phyloP scores from a whole-genome alignment of 306 rosid genomes.

The Casuarina equisetifolia region DNA sequence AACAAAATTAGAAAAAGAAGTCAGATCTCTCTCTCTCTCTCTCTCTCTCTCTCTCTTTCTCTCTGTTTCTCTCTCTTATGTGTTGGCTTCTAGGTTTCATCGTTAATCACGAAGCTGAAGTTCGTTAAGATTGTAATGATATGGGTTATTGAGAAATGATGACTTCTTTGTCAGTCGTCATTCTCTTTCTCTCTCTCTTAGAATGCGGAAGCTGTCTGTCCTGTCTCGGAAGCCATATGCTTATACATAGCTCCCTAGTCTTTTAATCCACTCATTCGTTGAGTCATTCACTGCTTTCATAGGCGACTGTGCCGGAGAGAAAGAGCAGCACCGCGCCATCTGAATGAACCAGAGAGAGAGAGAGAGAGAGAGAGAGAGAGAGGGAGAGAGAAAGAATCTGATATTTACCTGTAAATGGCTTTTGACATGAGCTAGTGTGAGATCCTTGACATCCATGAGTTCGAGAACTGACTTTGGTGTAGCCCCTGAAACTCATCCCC shows the following conservation, averaged over 20 bases:
- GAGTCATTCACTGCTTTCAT: conserved; percentile 45
- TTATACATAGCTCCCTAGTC: conserved; percentile 25
- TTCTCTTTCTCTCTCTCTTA: conserved; percentile 24
- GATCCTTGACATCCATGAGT: conserved; percentile 98
- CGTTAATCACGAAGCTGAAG: conserved; percentile 77
- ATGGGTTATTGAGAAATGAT: conserved; percentile 70
- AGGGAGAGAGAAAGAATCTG: background rate
- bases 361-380: background rate
- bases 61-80: conserved; percentile 2
- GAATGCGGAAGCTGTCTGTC: conserved; percentile 41
- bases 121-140: conserved; percentile 48
- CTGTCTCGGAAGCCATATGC: conserved; percentile 48
- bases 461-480: conserved; percentile 96
- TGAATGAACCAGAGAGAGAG: conserved; percentile 17
- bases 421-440: conserved; percentile 93
- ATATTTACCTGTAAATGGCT: conserved; percentile 87
- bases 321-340: conserved; percentile 28
- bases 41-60: conserved; percentile 16
- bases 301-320: conserved; percentile 47
- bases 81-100: conserved; percentile 28
- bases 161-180: conserved; percentile 48
- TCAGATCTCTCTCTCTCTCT: conserved; percentile 21
- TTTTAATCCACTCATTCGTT: conserved; percentile 26
- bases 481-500: conserved; percentile 64
- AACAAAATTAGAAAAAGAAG: background rate